Percentiles rank a stretch among this genome's conserved stretches.
Conservation (phyloP, 768 basidiomycete species). For the Punctularia strigosozonata region DNA sequence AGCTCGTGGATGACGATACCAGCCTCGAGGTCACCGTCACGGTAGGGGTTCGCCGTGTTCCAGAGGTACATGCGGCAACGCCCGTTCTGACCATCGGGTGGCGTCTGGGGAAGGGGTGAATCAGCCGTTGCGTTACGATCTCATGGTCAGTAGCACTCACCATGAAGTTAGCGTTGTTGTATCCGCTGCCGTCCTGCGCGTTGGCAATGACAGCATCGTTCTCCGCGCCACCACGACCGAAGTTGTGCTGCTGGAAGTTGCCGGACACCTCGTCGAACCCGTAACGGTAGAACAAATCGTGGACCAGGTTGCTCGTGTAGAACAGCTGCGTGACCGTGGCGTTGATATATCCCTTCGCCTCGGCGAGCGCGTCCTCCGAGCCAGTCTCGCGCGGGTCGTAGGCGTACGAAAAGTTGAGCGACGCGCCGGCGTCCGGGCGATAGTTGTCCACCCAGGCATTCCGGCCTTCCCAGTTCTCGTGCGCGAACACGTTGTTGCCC, state of each 20-base stretch:
- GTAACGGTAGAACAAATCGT: constrained; percentile 78
- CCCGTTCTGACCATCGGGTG: constrained; percentile 69
- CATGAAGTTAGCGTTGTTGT: constrained; percentile 89
- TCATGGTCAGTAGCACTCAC: too few relatives aligned
- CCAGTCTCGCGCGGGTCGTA: constrained; percentile 61
- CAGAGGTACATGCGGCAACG: constrained; percentile 96
- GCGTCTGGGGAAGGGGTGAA: constrained; percentile 38
- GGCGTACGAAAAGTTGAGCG: constrained; percentile 53
- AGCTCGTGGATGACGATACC: constrained; percentile 94
- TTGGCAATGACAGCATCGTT: constrained; percentile 89
- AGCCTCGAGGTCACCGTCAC: constrained; percentile 92
- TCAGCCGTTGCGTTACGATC: too few relatives aligned
- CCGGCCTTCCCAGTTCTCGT: constrained; percentile 84
- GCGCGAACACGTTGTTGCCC: constrained; percentile 89
- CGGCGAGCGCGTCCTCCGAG: constrained; percentile 43
- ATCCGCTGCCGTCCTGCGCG: constrained; percentile 91
- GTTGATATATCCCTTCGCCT: constrained; percentile 79
- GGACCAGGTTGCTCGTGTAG: constrained; percentile 73
- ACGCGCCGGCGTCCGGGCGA: constrained; percentile 57
- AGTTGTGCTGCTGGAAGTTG: constrained; percentile 99
- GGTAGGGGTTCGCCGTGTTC: constrained; percentile 82
- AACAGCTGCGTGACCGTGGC: constrained; percentile 81
- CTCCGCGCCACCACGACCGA: constrained; percentile 78
- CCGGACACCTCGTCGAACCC: constrained; percentile 88
- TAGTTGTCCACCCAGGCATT: constrained; percentile 59